Percentiles rank a stretch among this genome's conserved stretches.
phyloP scores from a whole-genome alignment of 2,329 filamentous ascomycete species.

The Xylogone sp. region DNA sequence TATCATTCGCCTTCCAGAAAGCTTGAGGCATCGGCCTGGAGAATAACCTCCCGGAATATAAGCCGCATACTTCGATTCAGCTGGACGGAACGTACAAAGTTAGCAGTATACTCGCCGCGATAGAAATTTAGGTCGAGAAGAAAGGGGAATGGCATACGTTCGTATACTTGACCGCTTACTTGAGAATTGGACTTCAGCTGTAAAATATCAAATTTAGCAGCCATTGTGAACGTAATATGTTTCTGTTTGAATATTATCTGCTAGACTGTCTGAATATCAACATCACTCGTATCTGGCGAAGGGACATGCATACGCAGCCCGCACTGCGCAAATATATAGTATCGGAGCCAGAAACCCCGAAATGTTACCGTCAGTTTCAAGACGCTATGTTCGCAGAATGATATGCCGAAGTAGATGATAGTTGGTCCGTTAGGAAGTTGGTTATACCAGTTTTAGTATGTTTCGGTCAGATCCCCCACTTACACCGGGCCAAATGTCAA shows the following conservation, averaged over 20 bases:
- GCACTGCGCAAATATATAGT: not conserved
- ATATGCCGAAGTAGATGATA: not conserved
- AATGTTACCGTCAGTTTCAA: not conserved
- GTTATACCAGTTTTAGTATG: no score
- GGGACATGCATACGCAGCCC: not conserved
- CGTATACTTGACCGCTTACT: not conserved
- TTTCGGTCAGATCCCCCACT: no score
- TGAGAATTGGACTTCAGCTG: not conserved
- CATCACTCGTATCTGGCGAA: not conserved
- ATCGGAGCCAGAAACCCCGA: not conserved
- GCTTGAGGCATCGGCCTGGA: constrained; percentile 2
- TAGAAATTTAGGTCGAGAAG: not conserved
- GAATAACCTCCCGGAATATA: constrained; percentile 6
- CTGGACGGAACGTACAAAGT: not conserved
- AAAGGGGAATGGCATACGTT: not conserved
- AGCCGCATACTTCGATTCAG: constrained; percentile 1
- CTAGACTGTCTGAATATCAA: not conserved
- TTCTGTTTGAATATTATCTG: not conserved
- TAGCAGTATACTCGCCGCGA: not conserved
- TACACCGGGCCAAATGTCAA: no score
- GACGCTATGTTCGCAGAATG: not conserved
- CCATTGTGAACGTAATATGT: not conserved
- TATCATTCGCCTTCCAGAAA: constrained; percentile 1
- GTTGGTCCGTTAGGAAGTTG: no score
- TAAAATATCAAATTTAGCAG: not conserved